phyloP scores from a whole-genome alignment of 768 basidiomycete genomes.

The Aureoboletus auriporus region DNA sequence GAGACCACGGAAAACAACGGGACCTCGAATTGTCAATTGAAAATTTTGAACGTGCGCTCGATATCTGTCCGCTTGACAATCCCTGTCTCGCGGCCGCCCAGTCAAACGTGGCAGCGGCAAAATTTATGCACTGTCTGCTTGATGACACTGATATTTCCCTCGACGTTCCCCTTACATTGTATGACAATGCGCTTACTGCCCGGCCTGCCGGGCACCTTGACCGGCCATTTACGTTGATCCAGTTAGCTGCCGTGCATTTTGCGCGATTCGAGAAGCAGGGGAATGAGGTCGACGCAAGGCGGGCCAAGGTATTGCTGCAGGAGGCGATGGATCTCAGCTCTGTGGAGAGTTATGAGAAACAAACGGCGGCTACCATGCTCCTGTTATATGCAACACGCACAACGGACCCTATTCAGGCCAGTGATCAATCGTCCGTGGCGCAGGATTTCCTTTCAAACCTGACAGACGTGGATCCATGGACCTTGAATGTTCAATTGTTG shows the following conservation, averaged over 20 bases:
- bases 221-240: constrained; percentile 2
- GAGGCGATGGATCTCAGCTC: constrained; percentile 3
- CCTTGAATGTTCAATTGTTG: neutral
- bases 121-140: neutral
- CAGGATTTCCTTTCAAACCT: neutral
- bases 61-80: constrained; percentile 4
- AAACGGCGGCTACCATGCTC: neutral
- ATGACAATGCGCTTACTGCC: neutral
- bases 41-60: constrained; percentile 1
- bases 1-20: neutral
- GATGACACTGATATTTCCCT: neutral
- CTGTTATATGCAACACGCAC: neutral
- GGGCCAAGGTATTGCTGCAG: neutral
- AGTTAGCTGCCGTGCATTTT: neutral
- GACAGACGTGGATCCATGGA: neutral
- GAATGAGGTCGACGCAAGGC: neutral
- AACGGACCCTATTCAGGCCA: neutral
- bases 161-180: neutral
- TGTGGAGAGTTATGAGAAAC: neutral
- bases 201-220: constrained; percentile 1
- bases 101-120: constrained; percentile 4
- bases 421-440: neutral
- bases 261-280: neutral
- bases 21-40: neutral
- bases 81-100: constrained; percentile 4